Evolutionary conservation across 768 basidiomycete species (phyloP), one percentile per base, ranked within the genome.

Genomic region (Leucocoprinus sp.): DNA sequence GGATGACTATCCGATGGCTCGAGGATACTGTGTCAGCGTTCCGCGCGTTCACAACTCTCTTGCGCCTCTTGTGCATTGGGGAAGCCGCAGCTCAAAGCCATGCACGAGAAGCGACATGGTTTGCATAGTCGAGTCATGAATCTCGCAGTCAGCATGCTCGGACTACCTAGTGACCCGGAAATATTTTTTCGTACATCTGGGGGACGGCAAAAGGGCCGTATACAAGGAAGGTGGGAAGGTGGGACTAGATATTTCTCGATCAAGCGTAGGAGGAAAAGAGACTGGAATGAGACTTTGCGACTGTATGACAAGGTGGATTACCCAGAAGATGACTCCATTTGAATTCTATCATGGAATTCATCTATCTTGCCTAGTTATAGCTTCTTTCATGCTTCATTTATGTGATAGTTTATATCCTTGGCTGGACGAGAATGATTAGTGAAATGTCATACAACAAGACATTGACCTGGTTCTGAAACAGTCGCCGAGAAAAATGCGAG

Each of bases 1-100:
- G 91, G 90, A 80, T 92, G 68, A 75, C 84, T 14, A 68, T 93
- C 49, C 78, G 91, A 41, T 93, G 89, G 88, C 68, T 87, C 31
- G 91, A 93, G 58, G 91, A 93, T 53, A 80, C 82, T 1, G 70
- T 89, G 3, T 76, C 88, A 0, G 78, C 88, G 3, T 80, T 84
- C 57, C 79, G 91, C 34, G 91, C 91, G 2, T 75, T 83, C 50
- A 64, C 69, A 0, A 67, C 81, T 1, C 72, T 93, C 11, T 52
- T 66, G 5, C 74, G 80, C 11, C 66, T 93, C 6, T 61, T 92
- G 8, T 60, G 70, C 34, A 75, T 86, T 17, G n/a, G 83, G 84
- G 5, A 72, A 74, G 37, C 55, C 65, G 3, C 75, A 74, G 2
- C 61, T 93, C 43, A 66, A 71, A 47, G 55, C 65, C 34, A 67